These are phyloP conservation scores for Neofusicoccum sp. DNA, from an alignment of 2,329 filamentous ascomycete species.

Conservation along the genomic window DNA sequence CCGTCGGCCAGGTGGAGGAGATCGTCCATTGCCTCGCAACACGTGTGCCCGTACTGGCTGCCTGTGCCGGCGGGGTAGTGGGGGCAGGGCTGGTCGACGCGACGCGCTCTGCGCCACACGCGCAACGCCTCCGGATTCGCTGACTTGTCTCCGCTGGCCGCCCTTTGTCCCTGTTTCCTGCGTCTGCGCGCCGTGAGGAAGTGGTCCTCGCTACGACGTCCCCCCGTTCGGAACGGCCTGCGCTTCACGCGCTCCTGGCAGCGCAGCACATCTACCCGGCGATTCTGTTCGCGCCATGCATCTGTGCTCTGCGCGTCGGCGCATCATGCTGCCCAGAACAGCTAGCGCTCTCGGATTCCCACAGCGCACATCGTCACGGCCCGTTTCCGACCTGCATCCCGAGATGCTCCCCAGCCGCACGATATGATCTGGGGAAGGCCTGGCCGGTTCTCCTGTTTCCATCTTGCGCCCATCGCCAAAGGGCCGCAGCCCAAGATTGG, in stretches of 20 bases:
- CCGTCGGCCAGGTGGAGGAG: neutral
- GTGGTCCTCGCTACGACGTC: neutral
- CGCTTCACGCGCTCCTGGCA: neutral
- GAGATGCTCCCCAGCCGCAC: neutral
- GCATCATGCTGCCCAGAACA: neutral
- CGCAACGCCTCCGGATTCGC: neutral
- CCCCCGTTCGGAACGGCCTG: neutral
- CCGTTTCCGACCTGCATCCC: conserved; percentile 4
- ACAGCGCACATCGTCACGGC: neutral
- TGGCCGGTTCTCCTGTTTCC: neutral
- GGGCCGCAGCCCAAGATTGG: conserved; percentile 2
- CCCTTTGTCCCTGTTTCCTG: neutral
- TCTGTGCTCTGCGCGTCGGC: neutral
- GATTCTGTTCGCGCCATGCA: neutral
- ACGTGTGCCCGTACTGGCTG: neutral
- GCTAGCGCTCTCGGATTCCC: neutral
- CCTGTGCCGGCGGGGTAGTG: neutral
- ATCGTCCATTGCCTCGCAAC: neutral
- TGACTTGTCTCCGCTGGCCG: neutral
- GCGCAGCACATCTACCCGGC: neutral
- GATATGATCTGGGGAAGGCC: neutral
- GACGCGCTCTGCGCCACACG: neutral
- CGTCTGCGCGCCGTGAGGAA: neutral
- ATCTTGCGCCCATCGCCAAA: neutral
- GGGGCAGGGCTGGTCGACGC: neutral